A percentile compares a stretch with the other conserved stretches of the same genome.
These are phyloP conservation scores for Posidonia australis DNA, from an alignment of 106 monocot species.

Conservation along the genomic window DNA sequence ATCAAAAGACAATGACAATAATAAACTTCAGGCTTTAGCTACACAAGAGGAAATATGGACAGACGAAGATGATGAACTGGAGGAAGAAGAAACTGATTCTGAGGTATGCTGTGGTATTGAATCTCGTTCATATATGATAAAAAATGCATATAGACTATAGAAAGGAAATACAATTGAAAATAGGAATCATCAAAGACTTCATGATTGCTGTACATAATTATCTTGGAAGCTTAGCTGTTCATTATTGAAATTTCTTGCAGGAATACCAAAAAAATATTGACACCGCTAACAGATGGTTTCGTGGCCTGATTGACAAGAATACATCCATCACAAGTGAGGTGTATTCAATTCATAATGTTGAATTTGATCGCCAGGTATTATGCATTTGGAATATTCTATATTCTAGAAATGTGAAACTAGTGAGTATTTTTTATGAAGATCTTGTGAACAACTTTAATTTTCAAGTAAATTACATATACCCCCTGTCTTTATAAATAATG, in stretches of 20 bases:
- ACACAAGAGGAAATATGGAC: conserved; percentile 11
- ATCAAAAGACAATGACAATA: conserved; percentile 71
- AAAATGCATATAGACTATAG: background rate
- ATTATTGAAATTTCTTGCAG: conserved; percentile 19
- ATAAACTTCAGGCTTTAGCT: conserved; percentile 33
- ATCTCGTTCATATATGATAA: background rate
- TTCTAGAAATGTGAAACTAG: background rate
- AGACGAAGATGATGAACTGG: conserved; percentile 33
- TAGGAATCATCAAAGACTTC: background rate
- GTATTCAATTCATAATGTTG: conserved; percentile 69
- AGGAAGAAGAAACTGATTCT: conserved; percentile 25
- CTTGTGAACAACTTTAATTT: background rate
- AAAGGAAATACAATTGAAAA: background rate
- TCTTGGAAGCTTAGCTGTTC: background rate
- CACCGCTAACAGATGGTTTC: conserved; percentile 68
- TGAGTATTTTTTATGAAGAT: background rate
- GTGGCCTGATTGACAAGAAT: conserved; percentile 70
- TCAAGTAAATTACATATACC: too few species aligned
- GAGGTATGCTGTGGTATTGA: conserved; percentile 9
- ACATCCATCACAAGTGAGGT: conserved; percentile 70
- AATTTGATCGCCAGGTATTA: conserved; percentile 90
- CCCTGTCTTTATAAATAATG: too few species aligned
- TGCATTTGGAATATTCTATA: background rate
- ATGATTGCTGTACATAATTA: background rate
- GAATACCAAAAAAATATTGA: conserved; percentile 28